phyloP scores from a whole-genome alignment of 208 protist genomes.

The Acanthamoeba rhysodes region DNA sequence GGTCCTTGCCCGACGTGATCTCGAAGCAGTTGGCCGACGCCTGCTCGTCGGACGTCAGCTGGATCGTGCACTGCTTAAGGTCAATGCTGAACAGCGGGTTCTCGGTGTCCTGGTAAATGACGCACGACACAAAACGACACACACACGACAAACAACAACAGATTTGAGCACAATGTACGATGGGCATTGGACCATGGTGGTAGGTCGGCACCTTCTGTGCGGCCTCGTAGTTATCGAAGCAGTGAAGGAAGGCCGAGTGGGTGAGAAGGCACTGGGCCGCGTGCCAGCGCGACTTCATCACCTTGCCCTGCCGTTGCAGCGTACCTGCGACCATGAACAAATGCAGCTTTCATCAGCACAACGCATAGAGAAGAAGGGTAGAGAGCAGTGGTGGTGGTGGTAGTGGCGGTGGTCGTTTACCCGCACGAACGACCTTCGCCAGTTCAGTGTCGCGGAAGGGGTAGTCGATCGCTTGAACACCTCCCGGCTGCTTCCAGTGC shows the following conservation, averaged over 20 bases:
- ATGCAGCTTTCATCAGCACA: too few relatives aligned
- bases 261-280: background rate
- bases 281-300: slow-evolving; percentile 38
- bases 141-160: too few relatives aligned
- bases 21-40: slow-evolving; percentile 10
- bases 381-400: background rate
- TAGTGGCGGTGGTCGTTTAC: too few relatives aligned
- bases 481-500: slow-evolving; percentile 5
- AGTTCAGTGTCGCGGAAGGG: slow-evolving; percentile 5
- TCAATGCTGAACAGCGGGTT: slow-evolving; percentile 41
- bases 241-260: slow-evolving; percentile 7
- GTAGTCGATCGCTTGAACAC: background rate
- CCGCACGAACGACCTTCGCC: background rate
- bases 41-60: slow-evolving; percentile 26
- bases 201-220: background rate
- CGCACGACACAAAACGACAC: background rate
- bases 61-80: background rate
- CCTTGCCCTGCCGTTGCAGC: slow-evolving; percentile 23
- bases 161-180: background rate
- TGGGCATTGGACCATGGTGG: background rate
- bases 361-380: background rate
- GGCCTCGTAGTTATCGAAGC: slow-evolving; percentile 12
- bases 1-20: background rate
- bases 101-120: background rate
- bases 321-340: too few relatives aligned